Evolutionary conservation across 2,329 filamentous ascomycete genomes (phyloP).

Genomic region (Erysiphe pulchra): DNA sequence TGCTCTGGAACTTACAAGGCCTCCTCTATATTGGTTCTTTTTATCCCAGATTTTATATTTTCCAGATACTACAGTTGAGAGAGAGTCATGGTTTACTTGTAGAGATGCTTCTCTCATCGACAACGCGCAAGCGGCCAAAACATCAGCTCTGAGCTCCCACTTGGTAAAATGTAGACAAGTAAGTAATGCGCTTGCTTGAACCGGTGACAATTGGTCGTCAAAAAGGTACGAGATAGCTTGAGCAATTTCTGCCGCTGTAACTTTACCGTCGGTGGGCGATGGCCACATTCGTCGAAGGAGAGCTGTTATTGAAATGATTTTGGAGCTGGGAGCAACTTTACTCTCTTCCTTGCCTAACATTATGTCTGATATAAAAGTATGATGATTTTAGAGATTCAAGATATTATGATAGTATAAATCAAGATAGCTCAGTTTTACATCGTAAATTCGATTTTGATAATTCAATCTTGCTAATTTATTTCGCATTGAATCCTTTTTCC

Average conservation of each 20-base stretch:
- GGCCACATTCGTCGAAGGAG: conserved; percentile 51
- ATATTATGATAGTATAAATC: too few relatives aligned
- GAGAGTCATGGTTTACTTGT: conserved; percentile 35
- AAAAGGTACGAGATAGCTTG: conserved; percentile 81
- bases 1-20: conserved; percentile 34
- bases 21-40: conserved; percentile 56
- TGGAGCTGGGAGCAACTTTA: background rate
- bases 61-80: conserved; percentile 33
- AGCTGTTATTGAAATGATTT: conserved; percentile 29
- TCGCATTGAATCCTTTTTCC: too few relatives aligned
- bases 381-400: too few relatives aligned
- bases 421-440: too few relatives aligned
- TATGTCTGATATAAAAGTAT: too few relatives aligned
- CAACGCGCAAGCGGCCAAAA: conserved; percentile 61
- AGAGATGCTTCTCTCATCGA: conserved; percentile 65
- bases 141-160: conserved; percentile 59
- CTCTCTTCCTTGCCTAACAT: too few relatives aligned
- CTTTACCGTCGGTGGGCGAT: conserved; percentile 18
- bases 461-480: too few relatives aligned
- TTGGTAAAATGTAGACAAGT: conserved; percentile 83
- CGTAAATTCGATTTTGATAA: too few relatives aligned
- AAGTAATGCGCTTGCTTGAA: conserved; percentile 65
- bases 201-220: conserved; percentile 65
- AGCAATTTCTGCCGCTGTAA: conserved; percentile 61
- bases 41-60: conserved; percentile 39